phyloP scores from a whole-genome alignment of 2,329 filamentous ascomycete genomes.

The Thielaviopsis euricoi region DNA sequence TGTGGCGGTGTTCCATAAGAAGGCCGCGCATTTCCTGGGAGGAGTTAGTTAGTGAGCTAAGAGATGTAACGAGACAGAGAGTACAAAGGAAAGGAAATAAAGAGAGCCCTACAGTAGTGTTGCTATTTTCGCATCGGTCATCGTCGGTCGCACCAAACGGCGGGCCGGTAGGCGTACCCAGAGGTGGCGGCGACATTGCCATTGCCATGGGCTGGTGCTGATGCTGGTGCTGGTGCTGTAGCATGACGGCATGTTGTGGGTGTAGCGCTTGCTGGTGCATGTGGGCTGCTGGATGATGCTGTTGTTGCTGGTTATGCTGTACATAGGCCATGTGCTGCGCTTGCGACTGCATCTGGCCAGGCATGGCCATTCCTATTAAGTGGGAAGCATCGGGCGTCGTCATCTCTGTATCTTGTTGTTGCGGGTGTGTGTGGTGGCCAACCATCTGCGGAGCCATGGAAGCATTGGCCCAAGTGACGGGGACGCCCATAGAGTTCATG shows the following conservation, averaged over 20 bases:
- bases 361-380: conserved; percentile 8
- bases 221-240: conserved; percentile 29
- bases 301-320: background rate
- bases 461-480: conserved; percentile 4
- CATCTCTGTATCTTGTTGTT: conserved; percentile 7
- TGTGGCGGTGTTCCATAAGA: conserved; percentile 50
- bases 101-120: conserved; percentile 4
- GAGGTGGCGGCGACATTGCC: conserved; percentile 5
- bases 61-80: background rate
- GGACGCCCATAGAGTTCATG: conserved; percentile 6
- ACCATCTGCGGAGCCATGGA: conserved; percentile 5
- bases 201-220: conserved; percentile 17
- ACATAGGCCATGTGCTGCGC: background rate
- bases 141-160: conserved; percentile 8
- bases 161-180: conserved; percentile 1
- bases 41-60: conserved; percentile 36
- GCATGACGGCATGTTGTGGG: conserved; percentile 23
- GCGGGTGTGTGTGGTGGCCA: conserved; percentile 1
- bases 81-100: background rate
- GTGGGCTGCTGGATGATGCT: conserved; percentile 7
- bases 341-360: conserved; percentile 7
- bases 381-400: conserved; percentile 4
- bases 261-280: conserved; percentile 14
- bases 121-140: conserved; percentile 6
- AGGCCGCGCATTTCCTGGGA: conserved; percentile 53